Conservation (phyloP, 345 rosid genomes). For the Populus nigra region DNA sequence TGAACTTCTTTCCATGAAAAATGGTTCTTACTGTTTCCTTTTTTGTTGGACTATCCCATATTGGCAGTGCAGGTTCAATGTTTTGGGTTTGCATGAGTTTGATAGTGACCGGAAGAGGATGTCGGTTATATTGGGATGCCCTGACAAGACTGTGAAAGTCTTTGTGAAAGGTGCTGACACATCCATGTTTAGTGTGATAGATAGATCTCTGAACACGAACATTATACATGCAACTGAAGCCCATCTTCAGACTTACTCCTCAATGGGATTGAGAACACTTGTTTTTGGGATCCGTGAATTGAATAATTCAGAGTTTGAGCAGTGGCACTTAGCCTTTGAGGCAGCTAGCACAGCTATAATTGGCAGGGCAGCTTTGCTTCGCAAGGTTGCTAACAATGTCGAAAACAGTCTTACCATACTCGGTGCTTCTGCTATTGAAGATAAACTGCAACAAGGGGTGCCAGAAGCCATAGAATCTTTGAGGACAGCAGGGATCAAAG, state of each 20-base stretch:
- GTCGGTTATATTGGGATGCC: neutral
- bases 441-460: slow-evolving; percentile 24
- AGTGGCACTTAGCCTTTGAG: slow-evolving; percentile 13
- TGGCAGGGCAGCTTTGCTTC: slow-evolving; percentile 15
- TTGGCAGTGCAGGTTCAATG: neutral
- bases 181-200: neutral
- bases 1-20: neutral
- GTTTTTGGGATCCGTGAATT: slow-evolving; percentile 15
- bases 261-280: slow-evolving; percentile 14
- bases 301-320: slow-evolving; percentile 7
- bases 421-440: slow-evolving; percentile 27
- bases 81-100: neutral
- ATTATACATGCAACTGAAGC: neutral
- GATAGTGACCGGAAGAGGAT: neutral
- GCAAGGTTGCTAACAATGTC: slow-evolving; percentile 10
- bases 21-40: slow-evolving; percentile 16
- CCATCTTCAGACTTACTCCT: too few species aligned
- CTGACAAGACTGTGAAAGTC: neutral
- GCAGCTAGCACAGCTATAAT: slow-evolving; percentile 11
- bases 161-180: slow-evolving; percentile 6
- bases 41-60: too few species aligned
- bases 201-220: neutral
- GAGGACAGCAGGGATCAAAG: slow-evolving; percentile 18
- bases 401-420: slow-evolving; percentile 14
- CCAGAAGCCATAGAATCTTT: slow-evolving; percentile 20